These are phyloP conservation scores for Aspergillus steynii DNA, from an alignment of 495 filamentous ascomycete species.

Conservation along the genomic window DNA sequence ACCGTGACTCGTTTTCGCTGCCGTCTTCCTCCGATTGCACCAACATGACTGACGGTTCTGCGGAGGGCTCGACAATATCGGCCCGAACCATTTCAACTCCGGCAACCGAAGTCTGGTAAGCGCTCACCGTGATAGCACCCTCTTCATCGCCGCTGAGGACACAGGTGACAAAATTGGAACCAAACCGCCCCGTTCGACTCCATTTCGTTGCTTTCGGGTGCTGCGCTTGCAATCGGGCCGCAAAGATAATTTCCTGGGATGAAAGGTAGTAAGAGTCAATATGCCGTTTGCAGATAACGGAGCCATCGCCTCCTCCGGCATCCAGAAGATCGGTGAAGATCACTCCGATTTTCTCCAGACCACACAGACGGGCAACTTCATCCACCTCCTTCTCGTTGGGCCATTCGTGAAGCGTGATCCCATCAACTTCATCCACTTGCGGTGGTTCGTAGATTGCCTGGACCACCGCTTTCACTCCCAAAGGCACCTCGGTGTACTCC, in stretches of 20 bases:
- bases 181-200: conserved; percentile 93
- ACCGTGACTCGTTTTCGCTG: conserved; percentile 68
- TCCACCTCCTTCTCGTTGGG: conserved; percentile 81
- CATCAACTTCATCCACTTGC: conserved; percentile 87
- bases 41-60: conserved; percentile 90
- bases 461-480: conserved; percentile 94
- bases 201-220: conserved; percentile 92
- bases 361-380: conserved; percentile 79
- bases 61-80: conserved; percentile 92
- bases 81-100: conserved; percentile 96
- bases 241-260: conserved; percentile 88
- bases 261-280: conserved; percentile 93
- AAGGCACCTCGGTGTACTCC: conserved; percentile 88
- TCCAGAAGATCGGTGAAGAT: conserved; percentile 95
- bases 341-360: conserved; percentile 85
- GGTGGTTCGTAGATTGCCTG: conserved; percentile 98
- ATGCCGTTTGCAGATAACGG: conserved; percentile 92
- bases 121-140: conserved; percentile 82
- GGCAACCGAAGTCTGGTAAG: conserved; percentile 92
- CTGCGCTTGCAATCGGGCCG: conserved; percentile 80
- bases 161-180: conserved; percentile 96
- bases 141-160: conserved; percentile 89
- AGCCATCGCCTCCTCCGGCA: conserved; percentile 74
- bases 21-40: conserved; percentile 87
- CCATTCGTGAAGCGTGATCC: conserved; percentile 85